Conservation (phyloP, 164 flowering plant species). For the Hamamelis virginiana region DNA sequence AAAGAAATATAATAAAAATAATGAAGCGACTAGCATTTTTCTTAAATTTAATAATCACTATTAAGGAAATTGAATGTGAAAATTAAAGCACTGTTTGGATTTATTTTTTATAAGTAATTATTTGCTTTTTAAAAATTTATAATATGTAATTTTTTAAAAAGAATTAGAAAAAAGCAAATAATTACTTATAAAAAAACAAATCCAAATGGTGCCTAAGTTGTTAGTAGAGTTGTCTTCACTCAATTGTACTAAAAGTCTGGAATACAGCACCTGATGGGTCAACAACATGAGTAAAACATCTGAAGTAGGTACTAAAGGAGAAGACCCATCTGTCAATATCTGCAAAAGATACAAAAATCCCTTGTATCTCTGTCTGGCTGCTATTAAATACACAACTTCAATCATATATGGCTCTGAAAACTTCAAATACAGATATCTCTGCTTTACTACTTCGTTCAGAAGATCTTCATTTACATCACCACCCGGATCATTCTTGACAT, state of each 20-base stretch:
- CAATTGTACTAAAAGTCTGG: neutral
- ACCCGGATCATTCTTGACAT: neutral
- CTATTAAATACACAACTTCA: slow-evolving; percentile 70
- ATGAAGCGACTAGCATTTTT: no score
- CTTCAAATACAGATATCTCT: slow-evolving; percentile 33
- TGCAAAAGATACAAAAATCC: slow-evolving; percentile 55
- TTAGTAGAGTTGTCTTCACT: no score
- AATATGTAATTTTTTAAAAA: no score
- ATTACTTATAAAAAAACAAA: no score
- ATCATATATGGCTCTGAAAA: slow-evolving; percentile 61
- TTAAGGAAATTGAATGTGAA: no score
- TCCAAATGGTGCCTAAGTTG: no score
- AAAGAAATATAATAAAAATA: no score
- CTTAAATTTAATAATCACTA: no score
- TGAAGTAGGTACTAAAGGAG: slow-evolving; percentile 58
- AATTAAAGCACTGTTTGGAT: no score
- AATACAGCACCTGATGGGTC: slow-evolving; percentile 66
- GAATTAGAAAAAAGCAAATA: no score
- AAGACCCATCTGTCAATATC: slow-evolving; percentile 36
- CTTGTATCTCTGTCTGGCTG: slow-evolving; percentile 75
- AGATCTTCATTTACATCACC: slow-evolving; percentile 31
- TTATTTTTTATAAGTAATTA: no score
- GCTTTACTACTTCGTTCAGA: slow-evolving; percentile 38
- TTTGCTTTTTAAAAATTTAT: no score
- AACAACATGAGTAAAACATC: slow-evolving; percentile 87